Evolutionary conservation across 2,329 filamentous ascomycete genomes (phyloP), one percentile per base, ranked within the genome.

Genomic region (Trichoderma koningii): DNA sequence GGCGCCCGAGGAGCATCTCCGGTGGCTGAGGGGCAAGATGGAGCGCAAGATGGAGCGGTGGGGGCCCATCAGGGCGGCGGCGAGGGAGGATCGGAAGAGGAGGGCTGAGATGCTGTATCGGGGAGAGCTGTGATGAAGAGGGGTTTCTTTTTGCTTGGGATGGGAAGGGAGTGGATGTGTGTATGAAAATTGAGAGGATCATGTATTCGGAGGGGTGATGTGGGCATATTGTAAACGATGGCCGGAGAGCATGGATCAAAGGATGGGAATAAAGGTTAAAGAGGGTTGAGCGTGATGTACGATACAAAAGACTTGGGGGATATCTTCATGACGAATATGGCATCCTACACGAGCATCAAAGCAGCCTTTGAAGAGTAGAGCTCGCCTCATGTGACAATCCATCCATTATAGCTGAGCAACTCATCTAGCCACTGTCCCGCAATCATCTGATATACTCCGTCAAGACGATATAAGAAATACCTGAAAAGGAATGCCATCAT

Each of bases 51-150:
- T 81, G 76, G 76, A 77, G n/a, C 75, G 81, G 59, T 89, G 86
- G 86, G 86, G 87, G 12, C 80, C 83, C 21, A 82, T 81, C 67
- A 80, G 82, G 74, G 76, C 76, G 34, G 79, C 81, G 72, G 87
- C 87, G 14, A 76, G 81, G 65, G 82, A 84, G 70, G 86, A 89
- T 50, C 77, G 83, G 68, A 72, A 77, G 71, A 83, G 82, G 77
- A 80, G 87, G 68, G 80, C 79, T 68, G 78, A 78, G 47, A 78
- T 87, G 79, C 70, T 87, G 59, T 80, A 82, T 67, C 76, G 77
- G 28, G 83, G 83, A 48, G 79, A 84, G 73, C 70, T 86, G 72
- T 86, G 79, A 44, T 30, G 30, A 30, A 3, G 30, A 9, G 21
- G 21, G 21, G 21, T 23, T 23, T 23, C 3, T 23, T 23, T 28